Conservation (phyloP, 352 stramenopile species). For the Pythium periplocum region DNA sequence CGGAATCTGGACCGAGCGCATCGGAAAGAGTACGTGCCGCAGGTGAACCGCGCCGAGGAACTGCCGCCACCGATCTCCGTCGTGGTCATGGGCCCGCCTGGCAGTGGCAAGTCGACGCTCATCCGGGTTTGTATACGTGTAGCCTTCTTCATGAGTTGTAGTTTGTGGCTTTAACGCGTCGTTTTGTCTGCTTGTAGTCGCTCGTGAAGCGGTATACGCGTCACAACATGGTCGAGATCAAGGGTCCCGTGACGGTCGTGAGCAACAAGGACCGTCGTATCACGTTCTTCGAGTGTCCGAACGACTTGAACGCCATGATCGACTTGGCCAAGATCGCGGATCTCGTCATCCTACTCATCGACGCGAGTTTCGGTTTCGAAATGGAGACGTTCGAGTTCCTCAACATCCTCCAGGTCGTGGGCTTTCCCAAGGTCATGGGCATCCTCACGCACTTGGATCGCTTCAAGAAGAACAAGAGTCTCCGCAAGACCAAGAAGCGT, state of each 20-base stretch:
- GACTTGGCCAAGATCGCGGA: constrained; percentile 99
- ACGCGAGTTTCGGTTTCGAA: constrained; percentile 99
- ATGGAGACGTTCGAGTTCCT: constrained; percentile 99
- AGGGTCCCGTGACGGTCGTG: constrained; percentile 98
- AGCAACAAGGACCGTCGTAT: constrained; percentile 97
- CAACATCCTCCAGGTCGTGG: constrained; percentile 96
- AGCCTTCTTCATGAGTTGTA: not conserved
- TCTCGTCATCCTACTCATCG: constrained; percentile 97
- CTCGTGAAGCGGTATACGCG: constrained; percentile 99
- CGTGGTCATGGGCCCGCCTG: constrained; percentile 96
- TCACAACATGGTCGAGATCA: constrained; percentile 95
- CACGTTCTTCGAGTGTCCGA: constrained; percentile 99
- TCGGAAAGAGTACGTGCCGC: constrained; percentile 96
- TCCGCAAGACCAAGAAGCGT: constrained; percentile 98
- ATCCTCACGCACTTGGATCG: constrained; percentile 98
- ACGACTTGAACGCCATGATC: constrained; percentile 90
- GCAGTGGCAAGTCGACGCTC: constrained; percentile 97
- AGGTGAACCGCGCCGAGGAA: constrained; percentile 81
- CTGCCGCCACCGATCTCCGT: constrained; percentile 92
- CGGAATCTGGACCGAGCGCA: constrained; percentile 97
- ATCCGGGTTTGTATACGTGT: constrained; percentile 72
- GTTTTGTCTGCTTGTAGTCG: constrained; percentile 34
- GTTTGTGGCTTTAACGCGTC: too few relatives aligned
- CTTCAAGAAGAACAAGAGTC: constrained; percentile 98
- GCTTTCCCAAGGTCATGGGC: constrained; percentile 95